Base-by-base conservation (phyloP, 2,329 filamentous ascomycete species). In the Talaromyces sp. region DNA sequence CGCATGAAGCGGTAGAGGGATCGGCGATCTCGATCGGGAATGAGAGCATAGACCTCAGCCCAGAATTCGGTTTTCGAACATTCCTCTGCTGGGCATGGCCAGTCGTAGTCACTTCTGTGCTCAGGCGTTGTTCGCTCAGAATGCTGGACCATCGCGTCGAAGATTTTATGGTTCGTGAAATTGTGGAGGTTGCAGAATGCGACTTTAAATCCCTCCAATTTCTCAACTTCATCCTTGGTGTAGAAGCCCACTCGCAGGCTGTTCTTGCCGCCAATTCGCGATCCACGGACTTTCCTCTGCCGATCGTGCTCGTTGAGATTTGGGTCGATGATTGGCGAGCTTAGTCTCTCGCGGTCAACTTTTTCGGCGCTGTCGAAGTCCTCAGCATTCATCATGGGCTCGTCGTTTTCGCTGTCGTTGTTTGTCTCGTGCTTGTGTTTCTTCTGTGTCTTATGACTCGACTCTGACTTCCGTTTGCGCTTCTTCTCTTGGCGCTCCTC, bases 1-100 rank as follows among this genome's bases (percentile, higher is more conserved):
- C 72, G 68, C 66, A 75, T 74, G 57, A 76, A 77, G 8, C 75
- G 67, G 41, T 70, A 66, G 37, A 76, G 64, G 13, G 74, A 76
- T 45, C 71, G 62, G 20, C 59, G 62, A 48, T 74, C 70, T 24
- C 75, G 64, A 36, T 63, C 46, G 3, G 75, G 75, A 9, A 76
- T 56, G 3, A 70, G 58, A 19, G 54, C 57, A 52, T 72, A 71
- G 45, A 75, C 68, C 4, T 58, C 49, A 14, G 65, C 54, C 67
- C 75, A 71, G 44, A 77, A 75, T 0, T 73, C 65, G 9, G 27
- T n/a, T 53, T 71, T 71, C 1, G 47, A 56, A 39, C 70, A 61
- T 7, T 63, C 40, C 1, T 43, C 33, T 0, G 49, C n/a, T 3
- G 60, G 46, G 14, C 61, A 53, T 6, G 68, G 68, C 30, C 67